Evolutionary conservation across 305 asterid genomes (phyloP), one percentile per base, ranked within the genome.

Genomic region (Fraxinus baroniana): DNA sequence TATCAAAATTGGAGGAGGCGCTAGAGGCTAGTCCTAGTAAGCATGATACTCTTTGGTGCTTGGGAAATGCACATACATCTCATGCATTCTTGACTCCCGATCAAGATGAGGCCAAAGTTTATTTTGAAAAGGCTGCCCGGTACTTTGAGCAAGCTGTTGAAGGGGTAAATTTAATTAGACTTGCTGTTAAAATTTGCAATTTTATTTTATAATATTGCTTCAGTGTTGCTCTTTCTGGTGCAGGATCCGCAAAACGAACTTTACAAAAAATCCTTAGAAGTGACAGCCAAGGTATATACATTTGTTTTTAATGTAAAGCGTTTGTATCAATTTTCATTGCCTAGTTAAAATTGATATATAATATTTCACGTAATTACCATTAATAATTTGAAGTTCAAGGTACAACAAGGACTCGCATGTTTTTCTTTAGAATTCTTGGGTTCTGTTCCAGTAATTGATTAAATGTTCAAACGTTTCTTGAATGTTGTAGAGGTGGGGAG

Each of bases 61-160:
- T 83, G 68, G 83, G 86, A 60, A 83, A 83, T 79, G 86, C 86
- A 37, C 80, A 30, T 15, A 75, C 62, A 17, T 75, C 62, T 52
- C 32, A 49, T 18, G 86, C 83, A 28, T 79, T 79, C 35, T 64
- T 79, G 46, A 62, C 76, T 18, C 35, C 49, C 64, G 86, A 75
- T 41, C 57, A 32, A 20, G 20, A 20, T 18, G 49, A 5, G 3
- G 83, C 86, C 17, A 32, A 55, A 62, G 49, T 7, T 79, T 15
- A 32, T 10, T 73, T 79, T 64, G 86, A 79, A 22, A 79, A 66
- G 80, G 81, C 83, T 15, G 17, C 52, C 28, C 46, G 12, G 30
- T 83, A 17, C 10, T 80, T 26, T 2, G 15, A 79, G 26, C 66
- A 75, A 24, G 86, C 84, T 12, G 60, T 76, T 13, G 62, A 66